Evolutionary conservation across 345 rosid genomes (phyloP), one percentile per base, ranked within the genome.

Genomic region (Lepidium didymum): DNA sequence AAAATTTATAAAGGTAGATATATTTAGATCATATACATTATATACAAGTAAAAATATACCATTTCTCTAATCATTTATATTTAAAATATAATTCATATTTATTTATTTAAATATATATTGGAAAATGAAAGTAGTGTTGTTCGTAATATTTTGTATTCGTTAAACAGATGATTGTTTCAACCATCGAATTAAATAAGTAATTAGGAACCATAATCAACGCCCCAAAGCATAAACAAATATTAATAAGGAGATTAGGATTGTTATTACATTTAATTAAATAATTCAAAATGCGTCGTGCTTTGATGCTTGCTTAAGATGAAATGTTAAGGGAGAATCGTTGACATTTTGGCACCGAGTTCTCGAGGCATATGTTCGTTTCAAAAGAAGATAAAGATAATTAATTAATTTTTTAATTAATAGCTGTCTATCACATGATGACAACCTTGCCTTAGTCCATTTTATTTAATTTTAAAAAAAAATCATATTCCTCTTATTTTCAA

Each of bases 261-360:
- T 43, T 43, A n/a, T 44, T 59, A 52, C n/a, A 31, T 33, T 9
- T 25, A 58, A 68, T 74, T 52, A 59, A 49, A 41, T 66, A 52
- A 38, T 50, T 13, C 6, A 34, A 29, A 35, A 73, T 15, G 36
- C 68, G 63, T 67, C 51, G 77, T 67, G 77, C 63, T 59, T 66
- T 35, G 72, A 66, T 66, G 61, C 61, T 50, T 66, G 61, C 61
- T 50, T 73, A 58, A 33, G 68, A 34, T 52, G 55, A 5, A 7
- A 59, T 67, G 57, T 67, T 36, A 67, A 59, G 41, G 44, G 68
- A 52, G 68, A 67, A 67, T 67, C 68, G 73, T 74, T 74, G 77
- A 74, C 77, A 74, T 74, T 60, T 52, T 67, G 68, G 73, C 67
- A 74, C 56, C 52, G 62, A 60, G 57, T 60, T 67, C 77, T 74